Evolutionary conservation across 371 early-diverging fungal species (phyloP).

Genomic region (Gilbertella persicaria): DNA sequence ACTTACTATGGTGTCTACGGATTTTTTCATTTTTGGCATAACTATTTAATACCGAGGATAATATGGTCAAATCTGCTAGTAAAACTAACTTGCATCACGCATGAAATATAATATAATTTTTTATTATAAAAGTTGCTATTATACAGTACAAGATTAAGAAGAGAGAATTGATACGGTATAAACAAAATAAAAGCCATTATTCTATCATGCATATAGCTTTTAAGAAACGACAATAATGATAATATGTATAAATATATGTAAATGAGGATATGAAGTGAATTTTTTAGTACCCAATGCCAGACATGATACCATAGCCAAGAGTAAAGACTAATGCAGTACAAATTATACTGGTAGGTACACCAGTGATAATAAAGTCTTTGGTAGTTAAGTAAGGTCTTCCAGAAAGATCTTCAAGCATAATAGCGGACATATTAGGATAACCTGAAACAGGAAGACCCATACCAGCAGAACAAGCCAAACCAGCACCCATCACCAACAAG

Average conservation of each 20-base stretch:
- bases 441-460: slow-evolving; percentile 84
- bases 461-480: slow-evolving; percentile 50
- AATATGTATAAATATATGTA: neutral
- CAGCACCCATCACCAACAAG: slow-evolving; percentile 82
- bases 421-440: slow-evolving; percentile 96
- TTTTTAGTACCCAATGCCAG: slow-evolving; percentile 48
- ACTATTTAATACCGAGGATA: too few species aligned
- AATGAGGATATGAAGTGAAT: too few species aligned
- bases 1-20: too few species aligned
- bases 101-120: too few species aligned
- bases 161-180: too few species aligned
- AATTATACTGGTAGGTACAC: slow-evolving; percentile 75
- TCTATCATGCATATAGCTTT: neutral
- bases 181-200: too few species aligned
- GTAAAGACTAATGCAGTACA: slow-evolving; percentile 72
- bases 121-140: too few species aligned
- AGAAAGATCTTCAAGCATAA: slow-evolving; percentile 87
- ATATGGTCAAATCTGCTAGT: too few species aligned
- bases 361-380: slow-evolving; percentile 83
- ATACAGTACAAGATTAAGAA: too few species aligned
- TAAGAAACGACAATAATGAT: neutral
- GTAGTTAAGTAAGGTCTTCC: slow-evolving; percentile 85
- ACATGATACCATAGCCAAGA: slow-evolving; percentile 74
- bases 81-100: too few species aligned
- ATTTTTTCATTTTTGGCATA: too few species aligned